Evolutionary conservation across 106 monocot genomes (phyloP), one percentile per base, ranked within the genome.

Genomic region (Hemerocallis citrina): DNA sequence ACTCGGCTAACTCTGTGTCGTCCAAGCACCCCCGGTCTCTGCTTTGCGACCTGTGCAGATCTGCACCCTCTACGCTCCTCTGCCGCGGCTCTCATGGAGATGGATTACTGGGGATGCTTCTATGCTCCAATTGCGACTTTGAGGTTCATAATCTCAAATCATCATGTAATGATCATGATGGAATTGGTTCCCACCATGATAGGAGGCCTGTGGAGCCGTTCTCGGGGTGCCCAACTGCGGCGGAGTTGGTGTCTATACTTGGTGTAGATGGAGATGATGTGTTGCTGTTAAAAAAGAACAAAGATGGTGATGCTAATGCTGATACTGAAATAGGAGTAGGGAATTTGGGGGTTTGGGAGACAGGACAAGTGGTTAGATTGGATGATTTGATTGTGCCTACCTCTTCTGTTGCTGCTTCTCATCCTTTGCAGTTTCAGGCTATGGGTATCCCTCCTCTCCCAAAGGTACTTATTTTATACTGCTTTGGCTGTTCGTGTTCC

Each of bases 1-100:
- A 82, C 77, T 36, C 62, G 30, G 82, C 82, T 55, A 85, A 85
- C 71, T 33, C 73, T 0, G 80, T 85, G 32, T 80, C 74, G 31
- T 73, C 66, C 40, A 37, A 50, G 20, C 85, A 85, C 63, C 52
- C 48, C n/a, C 79, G 80, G 28, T 42, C 77, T 13, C 74, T 74
- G 27, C 69, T 85, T 41, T 85, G 85, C 73, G 59, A 70, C 73
- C 16, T 52, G 16, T 85, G 85, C 74, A 23, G 25, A 37, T 25
- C 62, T 23, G 43, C 70, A 16, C 46, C 76, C n/a, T 59, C 85
- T 41, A 44, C 74, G 36, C 50, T 79, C 58, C 65, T 73, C 62
- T 72, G 68, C 69, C n/a, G n/a, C n/a, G 40, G 55, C 33, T 22
- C 78, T 43, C 66, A 70, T 48, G n/a, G n/a, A n/a, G n/a, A n/a